These are phyloP conservation scores for Jacaranda mimosifolia DNA, from an alignment of 257 asterid species.

Conservation along the genomic window DNA sequence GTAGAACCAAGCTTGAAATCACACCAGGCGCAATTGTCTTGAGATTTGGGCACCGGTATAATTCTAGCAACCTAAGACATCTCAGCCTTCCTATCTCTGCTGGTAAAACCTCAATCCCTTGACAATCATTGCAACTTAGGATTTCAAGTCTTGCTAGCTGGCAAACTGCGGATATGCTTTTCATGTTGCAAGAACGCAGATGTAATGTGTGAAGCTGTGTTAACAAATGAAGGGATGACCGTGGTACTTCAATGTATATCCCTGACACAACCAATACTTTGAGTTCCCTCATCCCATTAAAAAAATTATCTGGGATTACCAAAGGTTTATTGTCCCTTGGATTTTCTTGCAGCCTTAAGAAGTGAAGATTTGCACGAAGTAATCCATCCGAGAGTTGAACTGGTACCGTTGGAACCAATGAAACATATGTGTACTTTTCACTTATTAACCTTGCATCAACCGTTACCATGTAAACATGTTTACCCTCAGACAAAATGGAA, in stretches of 20 bases:
- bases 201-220: not conserved
- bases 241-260: not conserved
- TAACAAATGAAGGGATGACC: not conserved
- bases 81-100: not conserved
- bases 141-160: not conserved
- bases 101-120: not conserved
- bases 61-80: not conserved
- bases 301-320: not conserved
- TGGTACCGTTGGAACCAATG: not conserved
- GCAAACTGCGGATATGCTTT: not conserved
- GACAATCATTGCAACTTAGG: not conserved
- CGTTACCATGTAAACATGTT: not conserved
- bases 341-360: not conserved
- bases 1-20: not conserved
- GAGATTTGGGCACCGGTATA: not conserved
- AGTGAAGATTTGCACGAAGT: not conserved
- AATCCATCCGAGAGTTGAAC: not conserved
- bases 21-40: not conserved
- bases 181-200: not conserved
- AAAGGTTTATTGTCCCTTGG: not conserved
- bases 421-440: not conserved
- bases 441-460: not conserved
- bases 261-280: not conserved
- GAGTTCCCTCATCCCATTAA: not conserved
- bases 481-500: not conserved